Percentiles rank a stretch among this genome's conserved stretches.
These are phyloP conservation scores for Lagerstroemia fauriei DNA, from an alignment of 441 rosid genomes.

Conservation along the genomic window DNA sequence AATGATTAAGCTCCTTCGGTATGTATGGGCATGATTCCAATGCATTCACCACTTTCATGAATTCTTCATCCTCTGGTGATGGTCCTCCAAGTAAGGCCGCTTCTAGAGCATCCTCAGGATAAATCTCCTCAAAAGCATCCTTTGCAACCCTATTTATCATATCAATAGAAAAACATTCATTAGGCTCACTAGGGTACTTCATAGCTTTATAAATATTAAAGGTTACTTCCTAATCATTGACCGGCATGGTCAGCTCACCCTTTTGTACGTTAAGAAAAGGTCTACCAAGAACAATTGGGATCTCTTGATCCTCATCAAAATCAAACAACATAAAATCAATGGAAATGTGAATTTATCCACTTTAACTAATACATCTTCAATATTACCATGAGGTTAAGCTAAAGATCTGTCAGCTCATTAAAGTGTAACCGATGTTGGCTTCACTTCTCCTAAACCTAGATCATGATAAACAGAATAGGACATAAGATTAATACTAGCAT, in stretches of 20 bases:
- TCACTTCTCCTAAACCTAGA: no score
- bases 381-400: no score
- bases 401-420: no score
- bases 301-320: neutral
- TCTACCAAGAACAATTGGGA: neutral
- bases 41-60: neutral
- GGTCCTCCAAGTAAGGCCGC: neutral
- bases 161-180: neutral
- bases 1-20: neutral
- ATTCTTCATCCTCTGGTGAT: neutral
- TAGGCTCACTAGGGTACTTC: neutral
- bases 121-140: neutral
- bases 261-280: constrained; percentile 1
- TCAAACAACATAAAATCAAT: no score
- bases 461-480: no score
- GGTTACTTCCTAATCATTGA: neutral
- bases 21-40: neutral
- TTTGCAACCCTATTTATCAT: neutral
- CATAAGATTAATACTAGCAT: no score
- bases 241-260: neutral
- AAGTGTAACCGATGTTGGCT: no score
- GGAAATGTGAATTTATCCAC: no score
- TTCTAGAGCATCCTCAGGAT: neutral
- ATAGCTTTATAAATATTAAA: constrained; percentile 1
- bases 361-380: no score